Percentiles rank a stretch among this genome's conserved stretches.
Evolutionary conservation across 345 rosid species (phyloP).

Genomic region (Trapa bicornis): DNA sequence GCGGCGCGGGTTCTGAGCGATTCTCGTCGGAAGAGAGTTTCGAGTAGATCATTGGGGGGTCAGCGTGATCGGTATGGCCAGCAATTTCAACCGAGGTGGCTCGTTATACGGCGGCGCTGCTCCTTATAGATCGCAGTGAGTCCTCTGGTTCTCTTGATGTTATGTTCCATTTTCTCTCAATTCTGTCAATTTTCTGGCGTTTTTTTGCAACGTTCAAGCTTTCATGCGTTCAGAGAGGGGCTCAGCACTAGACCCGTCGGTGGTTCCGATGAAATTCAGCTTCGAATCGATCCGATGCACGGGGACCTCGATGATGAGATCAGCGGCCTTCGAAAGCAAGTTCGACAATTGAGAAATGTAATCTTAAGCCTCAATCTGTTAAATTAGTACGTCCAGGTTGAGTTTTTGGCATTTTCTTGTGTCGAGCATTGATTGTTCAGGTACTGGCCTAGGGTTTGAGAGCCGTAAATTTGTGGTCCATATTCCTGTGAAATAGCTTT

Average conservation of each 20-base stretch:
- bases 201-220: background rate
- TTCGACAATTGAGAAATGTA: constrained; percentile 56
- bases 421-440: background rate
- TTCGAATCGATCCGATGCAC: constrained; percentile 83
- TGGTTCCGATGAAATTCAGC: constrained; percentile 70
- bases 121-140: constrained; percentile 52
- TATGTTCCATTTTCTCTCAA: background rate
- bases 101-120: constrained; percentile 50
- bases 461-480: background rate
- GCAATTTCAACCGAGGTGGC: constrained; percentile 33
- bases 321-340: constrained; percentile 70
- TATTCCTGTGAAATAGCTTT: background rate
- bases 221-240: constrained; percentile 29
- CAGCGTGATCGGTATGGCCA: constrained; percentile 26
- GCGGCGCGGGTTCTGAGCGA: no score
- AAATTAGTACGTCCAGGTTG: background rate
- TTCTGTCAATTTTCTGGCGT: background rate
- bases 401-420: background rate
- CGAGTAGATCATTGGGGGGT: background rate
- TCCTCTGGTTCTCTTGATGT: background rate
- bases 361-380: constrained; percentile 1
- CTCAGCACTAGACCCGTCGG: constrained; percentile 59
- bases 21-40: background rate
- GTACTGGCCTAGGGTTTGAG: background rate
- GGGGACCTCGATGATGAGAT: constrained; percentile 77